A percentile compares a stretch with the other conserved stretches of the same genome.
phyloP scores from a whole-genome alignment of 2,329 filamentous ascomycete genomes.

The Allantophomopsis lycopodina region DNA sequence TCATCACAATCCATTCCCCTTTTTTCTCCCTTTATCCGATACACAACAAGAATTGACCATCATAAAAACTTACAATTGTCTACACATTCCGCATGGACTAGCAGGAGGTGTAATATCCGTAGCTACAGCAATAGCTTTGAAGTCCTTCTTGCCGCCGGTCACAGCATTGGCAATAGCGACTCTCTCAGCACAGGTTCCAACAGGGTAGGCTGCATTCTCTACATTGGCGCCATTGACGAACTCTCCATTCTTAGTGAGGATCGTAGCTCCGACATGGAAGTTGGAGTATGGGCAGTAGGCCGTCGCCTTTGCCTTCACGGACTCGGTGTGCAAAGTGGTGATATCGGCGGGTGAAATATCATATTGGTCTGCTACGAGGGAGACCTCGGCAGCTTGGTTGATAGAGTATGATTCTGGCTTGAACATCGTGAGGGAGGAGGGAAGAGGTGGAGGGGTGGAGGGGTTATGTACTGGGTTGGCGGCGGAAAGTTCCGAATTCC shows the following conservation, averaged over 20 bases:
- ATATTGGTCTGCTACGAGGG: no score
- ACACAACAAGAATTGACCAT: no score
- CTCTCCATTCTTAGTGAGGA: constrained; percentile 47
- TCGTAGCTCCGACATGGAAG: constrained; percentile 77
- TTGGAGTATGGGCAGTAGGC: constrained; percentile 63
- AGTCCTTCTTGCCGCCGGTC: constrained; percentile 28
- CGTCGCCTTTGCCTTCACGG: constrained; percentile 53
- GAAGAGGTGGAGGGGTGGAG: not conserved
- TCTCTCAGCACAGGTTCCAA: constrained; percentile 90
- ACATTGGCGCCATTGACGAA: constrained; percentile 59
- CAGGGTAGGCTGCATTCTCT: constrained; percentile 84
- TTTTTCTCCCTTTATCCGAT: not conserved
- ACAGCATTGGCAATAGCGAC: constrained; percentile 79
- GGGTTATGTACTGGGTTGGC: constrained; percentile 9
- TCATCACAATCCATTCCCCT: no score
- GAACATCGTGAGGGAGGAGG: not conserved
- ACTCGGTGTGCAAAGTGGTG: constrained; percentile 23
- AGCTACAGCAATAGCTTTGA: constrained; percentile 73
- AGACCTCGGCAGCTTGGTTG: no score
- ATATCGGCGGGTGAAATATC: no score
- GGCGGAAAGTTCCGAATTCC: not conserved
- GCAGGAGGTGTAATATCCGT: constrained; percentile 61
- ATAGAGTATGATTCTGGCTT: not conserved
- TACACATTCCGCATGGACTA: constrained; percentile 89
- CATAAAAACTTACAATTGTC: constrained; percentile 66